Percentiles rank a stretch among this genome's conserved stretches.
These are phyloP conservation scores for Karstenula rhodostoma DNA, from an alignment of 2,329 filamentous ascomycete genomes.

Conservation along the genomic window DNA sequence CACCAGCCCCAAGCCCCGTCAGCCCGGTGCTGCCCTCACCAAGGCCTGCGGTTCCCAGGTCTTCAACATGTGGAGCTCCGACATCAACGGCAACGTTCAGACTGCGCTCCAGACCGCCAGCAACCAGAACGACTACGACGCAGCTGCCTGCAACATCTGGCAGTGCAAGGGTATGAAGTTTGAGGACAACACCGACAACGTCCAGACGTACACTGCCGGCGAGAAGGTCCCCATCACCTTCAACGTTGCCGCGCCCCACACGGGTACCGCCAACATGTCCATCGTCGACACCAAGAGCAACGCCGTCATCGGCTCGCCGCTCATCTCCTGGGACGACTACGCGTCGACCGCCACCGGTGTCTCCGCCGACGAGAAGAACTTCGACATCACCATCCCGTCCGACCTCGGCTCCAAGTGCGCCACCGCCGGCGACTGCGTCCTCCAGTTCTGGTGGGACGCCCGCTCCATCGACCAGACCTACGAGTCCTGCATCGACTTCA, in stretches of 20 bases:
- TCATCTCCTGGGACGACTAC: constrained; percentile 65
- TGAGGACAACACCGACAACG: constrained; percentile 62
- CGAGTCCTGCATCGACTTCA: constrained; percentile 69
- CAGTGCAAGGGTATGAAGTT: constrained; percentile 68
- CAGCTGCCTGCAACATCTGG: constrained; percentile 59
- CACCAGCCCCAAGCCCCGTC: constrained; percentile 57
- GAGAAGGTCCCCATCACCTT: constrained; percentile 57
- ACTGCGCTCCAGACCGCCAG: constrained; percentile 60
- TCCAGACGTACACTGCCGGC: constrained; percentile 61
- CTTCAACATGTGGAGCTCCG: constrained; percentile 60
- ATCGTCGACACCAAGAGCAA: constrained; percentile 64
- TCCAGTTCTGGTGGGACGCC: constrained; percentile 72
- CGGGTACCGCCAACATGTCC: constrained; percentile 65
- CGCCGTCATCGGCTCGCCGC: constrained; percentile 60
- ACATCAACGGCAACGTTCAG: constrained; percentile 67
- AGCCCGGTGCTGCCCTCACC: constrained; percentile 61
- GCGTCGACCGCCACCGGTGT: constrained; percentile 58
- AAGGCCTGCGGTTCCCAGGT: constrained; percentile 64
- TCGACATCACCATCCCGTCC: constrained; percentile 63
- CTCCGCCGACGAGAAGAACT: constrained; percentile 56
- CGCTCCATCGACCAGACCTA: constrained; percentile 66
- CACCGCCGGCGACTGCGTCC: constrained; percentile 60
- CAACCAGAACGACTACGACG: constrained; percentile 58
- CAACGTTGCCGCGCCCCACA: constrained; percentile 62
- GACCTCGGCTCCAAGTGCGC: constrained; percentile 58